Percentiles rank a stretch among this genome's conserved stretches.
Evolutionary conservation across 1,139 yeast genomes (phyloP).

Genomic region (Hanseniaspora gamundiae): DNA sequence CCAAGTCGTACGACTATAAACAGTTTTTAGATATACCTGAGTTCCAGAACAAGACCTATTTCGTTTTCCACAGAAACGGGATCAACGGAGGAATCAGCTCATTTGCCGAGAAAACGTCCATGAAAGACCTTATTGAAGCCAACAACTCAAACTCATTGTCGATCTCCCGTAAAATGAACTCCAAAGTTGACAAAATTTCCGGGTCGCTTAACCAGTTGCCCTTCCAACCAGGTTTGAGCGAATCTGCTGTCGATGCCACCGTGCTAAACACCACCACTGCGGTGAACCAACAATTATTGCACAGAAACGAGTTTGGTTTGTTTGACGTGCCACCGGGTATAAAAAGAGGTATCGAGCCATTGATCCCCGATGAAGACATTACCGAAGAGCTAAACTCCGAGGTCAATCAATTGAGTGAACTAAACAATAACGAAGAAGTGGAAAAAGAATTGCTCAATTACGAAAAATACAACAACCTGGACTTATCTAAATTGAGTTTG

Average conservation of each 20-base stretch:
- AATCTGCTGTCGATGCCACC: constrained; percentile 15
- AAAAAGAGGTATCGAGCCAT: constrained; percentile 50
- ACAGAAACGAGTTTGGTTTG: constrained; percentile 60
- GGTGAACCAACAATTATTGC: constrained; percentile 28
- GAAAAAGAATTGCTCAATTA: constrained; percentile 19
- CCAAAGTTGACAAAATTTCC: constrained; percentile 46
- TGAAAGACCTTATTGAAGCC: constrained; percentile 39
- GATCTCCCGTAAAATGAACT: constrained; percentile 52
- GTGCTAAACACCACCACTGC: constrained; percentile 9
- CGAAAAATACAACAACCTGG: constrained; percentile 19
- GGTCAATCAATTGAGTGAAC: constrained; percentile 13
- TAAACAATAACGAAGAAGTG: constrained; percentile 20
- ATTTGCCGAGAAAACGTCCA: constrained; percentile 47
- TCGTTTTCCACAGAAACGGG: constrained; percentile 60
- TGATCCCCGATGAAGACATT: constrained; percentile 7
- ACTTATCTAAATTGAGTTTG: constrained; percentile 2
- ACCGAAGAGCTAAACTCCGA: constrained; percentile 6
- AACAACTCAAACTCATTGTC: constrained; percentile 61
- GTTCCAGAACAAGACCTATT: constrained; percentile 41
- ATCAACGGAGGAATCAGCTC: constrained; percentile 55
- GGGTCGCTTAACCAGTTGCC: constrained; percentile 77
- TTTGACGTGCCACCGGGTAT: constrained; percentile 80
- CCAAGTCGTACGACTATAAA: constrained; percentile 26
- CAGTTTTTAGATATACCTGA: constrained; percentile 39
- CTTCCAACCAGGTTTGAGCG: constrained; percentile 70